Conservation (phyloP, 73 alveolate species). For the Tetrahymena malaccensis region DNA sequence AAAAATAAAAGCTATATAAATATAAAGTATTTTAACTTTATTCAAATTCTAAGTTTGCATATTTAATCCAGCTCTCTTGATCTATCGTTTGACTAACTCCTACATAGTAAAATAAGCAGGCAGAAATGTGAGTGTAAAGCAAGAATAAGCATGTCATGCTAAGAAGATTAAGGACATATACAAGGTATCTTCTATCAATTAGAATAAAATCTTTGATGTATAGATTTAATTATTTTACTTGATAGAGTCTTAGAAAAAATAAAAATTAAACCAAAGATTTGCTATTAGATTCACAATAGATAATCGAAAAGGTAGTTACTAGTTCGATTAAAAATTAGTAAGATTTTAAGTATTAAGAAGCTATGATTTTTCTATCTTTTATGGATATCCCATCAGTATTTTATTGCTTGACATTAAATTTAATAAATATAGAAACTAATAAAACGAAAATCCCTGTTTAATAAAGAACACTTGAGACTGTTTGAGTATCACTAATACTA, state of each 20-base stretch:
- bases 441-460: neutral
- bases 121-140: neutral
- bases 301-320: neutral
- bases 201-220: neutral
- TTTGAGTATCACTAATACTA: neutral
- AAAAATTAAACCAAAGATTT: neutral
- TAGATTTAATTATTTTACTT: neutral
- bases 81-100: neutral
- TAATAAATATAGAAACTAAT: neutral
- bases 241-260: neutral
- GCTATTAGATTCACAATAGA: neutral
- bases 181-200: neutral
- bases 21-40: neutral
- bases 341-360: neutral
- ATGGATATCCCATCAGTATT: neutral
- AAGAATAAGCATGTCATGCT: neutral
- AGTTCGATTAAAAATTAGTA: neutral
- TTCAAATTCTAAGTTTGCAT: neutral
- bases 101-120: neutral
- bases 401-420: neutral
- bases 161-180: neutral
- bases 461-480: neutral
- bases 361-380: neutral
- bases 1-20: neutral
- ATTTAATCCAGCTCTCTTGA: neutral